Percentiles rank a stretch among this genome's conserved stretches.
Conservation (phyloP, 2,329 filamentous ascomycete species). For the Paraphoma sp. region DNA sequence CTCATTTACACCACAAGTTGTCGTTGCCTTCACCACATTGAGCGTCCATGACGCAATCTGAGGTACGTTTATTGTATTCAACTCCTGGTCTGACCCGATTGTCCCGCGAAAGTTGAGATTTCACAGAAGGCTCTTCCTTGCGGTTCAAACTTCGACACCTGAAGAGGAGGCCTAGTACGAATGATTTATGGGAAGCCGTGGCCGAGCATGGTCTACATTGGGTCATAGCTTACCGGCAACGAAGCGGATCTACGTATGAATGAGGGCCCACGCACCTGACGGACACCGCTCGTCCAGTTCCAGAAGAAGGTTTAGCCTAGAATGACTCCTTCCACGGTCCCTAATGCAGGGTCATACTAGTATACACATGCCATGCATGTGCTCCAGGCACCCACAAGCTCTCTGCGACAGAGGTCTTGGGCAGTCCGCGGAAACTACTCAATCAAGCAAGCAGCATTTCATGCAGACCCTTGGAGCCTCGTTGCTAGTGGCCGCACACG, state of each 20-base stretch:
- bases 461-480: background rate
- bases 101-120: no score
- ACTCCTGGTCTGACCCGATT: no score
- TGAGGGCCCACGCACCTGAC: background rate
- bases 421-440: background rate
- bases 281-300: background rate
- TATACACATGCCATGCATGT: background rate
- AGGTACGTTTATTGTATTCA: background rate
- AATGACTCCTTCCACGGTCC: background rate
- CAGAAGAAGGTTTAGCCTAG: background rate
- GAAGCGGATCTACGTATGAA: background rate
- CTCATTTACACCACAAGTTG: background rate
- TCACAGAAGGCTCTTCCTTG: no score
- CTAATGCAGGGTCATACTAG: background rate
- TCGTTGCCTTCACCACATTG: background rate
- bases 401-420: background rate
- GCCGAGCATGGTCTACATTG: background rate
- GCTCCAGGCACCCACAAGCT: background rate
- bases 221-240: background rate
- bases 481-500: background rate
- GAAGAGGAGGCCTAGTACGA: background rate
- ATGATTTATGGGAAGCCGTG: background rate
- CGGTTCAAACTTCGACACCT: background rate
- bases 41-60: background rate
- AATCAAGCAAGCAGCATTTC: background rate